Evolutionary conservation across 768 basidiomycete genomes (phyloP), one percentile per base, ranked within the genome.

Genomic region (Mycena indigotica): DNA sequence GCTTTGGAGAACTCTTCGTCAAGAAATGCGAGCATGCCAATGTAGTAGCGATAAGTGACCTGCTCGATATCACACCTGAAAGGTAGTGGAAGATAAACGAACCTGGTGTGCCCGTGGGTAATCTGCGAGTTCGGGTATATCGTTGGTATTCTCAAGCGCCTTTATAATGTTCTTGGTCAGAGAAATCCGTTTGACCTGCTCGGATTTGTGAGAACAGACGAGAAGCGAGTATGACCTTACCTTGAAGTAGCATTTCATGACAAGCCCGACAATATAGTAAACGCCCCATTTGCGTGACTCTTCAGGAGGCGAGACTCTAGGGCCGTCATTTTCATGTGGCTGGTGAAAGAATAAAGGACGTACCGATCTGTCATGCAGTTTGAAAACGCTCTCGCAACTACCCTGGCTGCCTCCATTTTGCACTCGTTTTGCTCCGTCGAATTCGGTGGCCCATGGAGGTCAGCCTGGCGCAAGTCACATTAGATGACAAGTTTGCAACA

Each of bases 21-120:
- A 59, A 98, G 72, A 74, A 98, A 98, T 67, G 86, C 88, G 59
- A 98, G 80, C 86, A 98, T 92, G 60, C 96, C 97, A 48, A 97
- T 74, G 69, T 98, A 98, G 78, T 96, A 99, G 59, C 87, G 81
- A 74, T 91, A 97, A 23, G 95, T 95, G 50, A 97, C 93, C 90
- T 75, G 40, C n/a, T n/a, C 58, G 58, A 63, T 57, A 56, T 50
- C 25, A 26, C 48, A 30, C 10, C 29, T 46, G 28, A 39, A 64
- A 53, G 53, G 56, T 59, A 44, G 56, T 61, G 28, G 52, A 24
- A 6, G 17, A 28, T 57, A 67, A 57, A 38, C 35, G 35, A 70
- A 93, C 93, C 75, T 95, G 93, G 72, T 96, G 94, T 17, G 90
- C 85, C 24, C 87, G 82, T 19, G 95, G 95, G 66, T 88, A 98